phyloP scores from a whole-genome alignment of 352 stramenopile genomes.

The Peronospora destructor region DNA sequence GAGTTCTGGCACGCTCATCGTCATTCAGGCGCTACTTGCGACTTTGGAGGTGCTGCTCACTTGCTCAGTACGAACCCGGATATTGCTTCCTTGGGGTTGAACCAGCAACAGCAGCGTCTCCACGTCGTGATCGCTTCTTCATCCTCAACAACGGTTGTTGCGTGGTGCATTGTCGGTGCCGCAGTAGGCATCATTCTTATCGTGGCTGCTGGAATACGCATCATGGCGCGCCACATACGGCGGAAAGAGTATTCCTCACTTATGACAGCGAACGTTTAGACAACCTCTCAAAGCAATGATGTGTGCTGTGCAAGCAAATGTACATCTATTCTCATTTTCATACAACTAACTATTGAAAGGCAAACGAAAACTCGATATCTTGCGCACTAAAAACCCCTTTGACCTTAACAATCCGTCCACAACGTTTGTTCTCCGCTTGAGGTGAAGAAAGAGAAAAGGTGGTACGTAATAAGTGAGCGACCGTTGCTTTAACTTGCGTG shows the following conservation, averaged over 20 bases:
- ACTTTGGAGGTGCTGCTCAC: conserved; percentile 58
- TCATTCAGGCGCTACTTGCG: conserved; percentile 54
- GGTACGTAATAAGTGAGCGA: too few relatives aligned
- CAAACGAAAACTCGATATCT: too few relatives aligned
- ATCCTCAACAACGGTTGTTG: conserved; percentile 1
- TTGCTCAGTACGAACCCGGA: conserved; percentile 16
- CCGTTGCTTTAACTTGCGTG: too few relatives aligned
- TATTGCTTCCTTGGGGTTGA: neutral
- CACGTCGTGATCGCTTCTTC: neutral
- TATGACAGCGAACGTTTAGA: conserved; percentile 6
- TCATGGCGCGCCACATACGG: conserved; percentile 8
- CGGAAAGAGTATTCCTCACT: conserved; percentile 10
- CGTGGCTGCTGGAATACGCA: conserved; percentile 1
- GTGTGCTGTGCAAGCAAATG: neutral
- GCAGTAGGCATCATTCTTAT: conserved; percentile 1
- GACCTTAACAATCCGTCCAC: too few relatives aligned
- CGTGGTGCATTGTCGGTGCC: conserved; percentile 8
- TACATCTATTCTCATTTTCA: conserved; percentile 24
- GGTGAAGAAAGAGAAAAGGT: too few relatives aligned
- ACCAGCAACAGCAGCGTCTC: conserved; percentile 2
- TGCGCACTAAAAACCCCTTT: too few relatives aligned
- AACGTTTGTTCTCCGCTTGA: too few relatives aligned
- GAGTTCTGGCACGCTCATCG: conserved; percentile 28
- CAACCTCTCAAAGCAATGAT: too few relatives aligned
- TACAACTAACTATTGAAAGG: too few relatives aligned